phyloP scores from a whole-genome alignment of 2,329 filamentous ascomycete species.

The Venturiaceae sp. region DNA sequence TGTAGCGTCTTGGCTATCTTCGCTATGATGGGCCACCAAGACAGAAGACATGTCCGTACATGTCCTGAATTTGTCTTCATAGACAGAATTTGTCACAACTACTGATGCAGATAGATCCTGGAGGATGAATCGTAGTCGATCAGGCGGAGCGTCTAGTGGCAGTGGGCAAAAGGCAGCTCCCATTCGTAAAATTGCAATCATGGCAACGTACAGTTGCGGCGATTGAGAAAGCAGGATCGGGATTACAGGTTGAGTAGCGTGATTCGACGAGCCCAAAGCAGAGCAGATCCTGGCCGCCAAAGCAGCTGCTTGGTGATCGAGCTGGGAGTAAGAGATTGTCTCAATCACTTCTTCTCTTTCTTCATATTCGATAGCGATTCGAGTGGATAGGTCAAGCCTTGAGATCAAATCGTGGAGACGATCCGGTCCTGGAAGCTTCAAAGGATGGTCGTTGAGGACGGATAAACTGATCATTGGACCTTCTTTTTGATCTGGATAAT shows the following conservation, averaged over 20 bases:
- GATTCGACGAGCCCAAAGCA: conserved; percentile 11
- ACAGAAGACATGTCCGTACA: conserved; percentile 23
- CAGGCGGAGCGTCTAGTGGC: conserved; percentile 64
- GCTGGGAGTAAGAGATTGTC: conserved; percentile 49
- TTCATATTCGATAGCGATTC: conserved; percentile 55
- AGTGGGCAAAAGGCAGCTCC: conserved; percentile 83
- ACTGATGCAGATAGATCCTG: conserved; percentile 63
- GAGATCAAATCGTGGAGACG: conserved; percentile 55
- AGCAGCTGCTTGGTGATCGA: conserved; percentile 48
- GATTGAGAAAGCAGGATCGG: conserved; percentile 72
- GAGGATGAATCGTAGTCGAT: conserved; percentile 71
- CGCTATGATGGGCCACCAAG: conserved; percentile 31
- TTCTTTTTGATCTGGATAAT: neutral
- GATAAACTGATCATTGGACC: conserved; percentile 29
- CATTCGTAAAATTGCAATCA: conserved; percentile 68
- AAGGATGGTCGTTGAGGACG: conserved; percentile 48
- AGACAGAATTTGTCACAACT: conserved; percentile 51
- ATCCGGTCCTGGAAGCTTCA: conserved; percentile 41
- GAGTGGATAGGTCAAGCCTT: conserved; percentile 19
- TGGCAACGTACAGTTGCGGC: conserved; percentile 65
- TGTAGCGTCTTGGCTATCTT: conserved; percentile 21
- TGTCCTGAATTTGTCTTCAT: conserved; percentile 29
- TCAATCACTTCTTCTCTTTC: conserved; percentile 34
- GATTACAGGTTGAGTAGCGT: conserved; percentile 41
- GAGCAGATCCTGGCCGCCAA: conserved; percentile 44